phyloP scores from a whole-genome alignment of 106 monocot genomes.

The Allium cepa region DNA sequence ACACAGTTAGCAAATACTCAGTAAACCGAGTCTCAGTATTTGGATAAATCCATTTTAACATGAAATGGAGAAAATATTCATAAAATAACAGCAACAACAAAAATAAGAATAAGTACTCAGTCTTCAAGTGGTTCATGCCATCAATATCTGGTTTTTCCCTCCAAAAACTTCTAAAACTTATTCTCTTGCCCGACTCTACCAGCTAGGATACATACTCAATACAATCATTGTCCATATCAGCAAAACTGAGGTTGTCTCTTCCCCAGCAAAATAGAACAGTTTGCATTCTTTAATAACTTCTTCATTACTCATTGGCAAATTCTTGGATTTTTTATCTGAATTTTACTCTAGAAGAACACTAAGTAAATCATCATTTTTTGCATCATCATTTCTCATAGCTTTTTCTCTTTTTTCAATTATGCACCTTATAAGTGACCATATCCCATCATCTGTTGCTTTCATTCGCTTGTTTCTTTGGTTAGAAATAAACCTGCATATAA shows the following conservation, averaged over 20 bases:
- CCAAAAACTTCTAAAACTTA: conserved; percentile 50
- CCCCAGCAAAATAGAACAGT: conserved; percentile 73
- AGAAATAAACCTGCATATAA: neutral
- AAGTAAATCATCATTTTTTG: conserved; percentile 9
- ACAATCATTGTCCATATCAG: conserved; percentile 65
- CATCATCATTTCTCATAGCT: conserved; percentile 9
- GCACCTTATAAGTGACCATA: neutral
- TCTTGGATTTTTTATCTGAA: conserved; percentile 6
- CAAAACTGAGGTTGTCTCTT: conserved; percentile 47
- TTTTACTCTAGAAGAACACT: conserved; percentile 16
- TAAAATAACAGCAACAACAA: too few relatives aligned
- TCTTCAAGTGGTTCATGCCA: conserved; percentile 13
- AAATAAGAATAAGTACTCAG: conserved; percentile 5
- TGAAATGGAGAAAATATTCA: too few relatives aligned
- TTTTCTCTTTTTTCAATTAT: conserved; percentile 29
- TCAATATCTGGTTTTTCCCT: conserved; percentile 10
- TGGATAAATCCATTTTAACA: too few relatives aligned
- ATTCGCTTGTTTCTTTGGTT: neutral
- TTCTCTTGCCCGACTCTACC: conserved; percentile 62
- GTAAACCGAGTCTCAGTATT: too few relatives aligned
- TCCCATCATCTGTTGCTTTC: neutral
- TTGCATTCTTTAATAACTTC: conserved; percentile 80
- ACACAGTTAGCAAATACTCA: too few relatives aligned
- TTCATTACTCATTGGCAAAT: conserved; percentile 7
- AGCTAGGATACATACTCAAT: conserved; percentile 47